A percentile compares a stretch with the other conserved stretches of the same genome.
Conservation (phyloP, 192 early-diverging fungal genomes). For the Phlyctochytrium bullatum region DNA sequence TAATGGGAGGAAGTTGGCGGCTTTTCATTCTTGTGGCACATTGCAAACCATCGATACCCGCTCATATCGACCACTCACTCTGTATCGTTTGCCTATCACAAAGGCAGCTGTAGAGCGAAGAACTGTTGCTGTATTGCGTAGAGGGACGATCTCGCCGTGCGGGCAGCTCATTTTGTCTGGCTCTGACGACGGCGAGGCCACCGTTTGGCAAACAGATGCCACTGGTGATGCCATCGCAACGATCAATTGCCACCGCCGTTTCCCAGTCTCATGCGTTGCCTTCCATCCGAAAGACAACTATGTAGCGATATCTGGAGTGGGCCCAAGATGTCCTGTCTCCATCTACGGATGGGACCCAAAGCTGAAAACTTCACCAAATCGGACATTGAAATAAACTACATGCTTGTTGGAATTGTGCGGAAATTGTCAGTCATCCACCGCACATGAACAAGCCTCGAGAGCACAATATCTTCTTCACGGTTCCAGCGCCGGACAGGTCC, state of each 20-base stretch:
- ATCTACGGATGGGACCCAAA: constrained; percentile 32
- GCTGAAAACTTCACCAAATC: too few species aligned
- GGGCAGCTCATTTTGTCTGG: constrained; percentile 36
- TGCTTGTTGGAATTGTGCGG: too few species aligned
- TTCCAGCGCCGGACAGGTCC: constrained; percentile 32
- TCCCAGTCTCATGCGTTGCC: constrained; percentile 23
- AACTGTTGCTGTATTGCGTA: background rate
- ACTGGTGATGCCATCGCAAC: constrained; percentile 6
- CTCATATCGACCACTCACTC: constrained; percentile 34
- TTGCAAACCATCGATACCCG: constrained; percentile 41
- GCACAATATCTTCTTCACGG: constrained; percentile 22
- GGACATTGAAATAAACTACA: too few species aligned
- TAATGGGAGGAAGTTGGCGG: constrained; percentile 32
- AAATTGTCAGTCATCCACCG: too few species aligned
- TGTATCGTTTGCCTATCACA: background rate
- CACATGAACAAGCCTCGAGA: background rate
- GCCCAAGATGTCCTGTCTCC: constrained; percentile 15
- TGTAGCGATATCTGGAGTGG: constrained; percentile 27
- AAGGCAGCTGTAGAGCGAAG: background rate
- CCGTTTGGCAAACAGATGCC: constrained; percentile 42
- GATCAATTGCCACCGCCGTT: constrained; percentile 1
- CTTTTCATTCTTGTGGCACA: constrained; percentile 27
- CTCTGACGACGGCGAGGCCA: constrained; percentile 23
- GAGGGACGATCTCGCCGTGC: constrained; percentile 32
- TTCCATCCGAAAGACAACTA: constrained; percentile 44